Evolutionary conservation across 305 asterid species (phyloP).

Genomic region (Euphrasia arctica): DNA sequence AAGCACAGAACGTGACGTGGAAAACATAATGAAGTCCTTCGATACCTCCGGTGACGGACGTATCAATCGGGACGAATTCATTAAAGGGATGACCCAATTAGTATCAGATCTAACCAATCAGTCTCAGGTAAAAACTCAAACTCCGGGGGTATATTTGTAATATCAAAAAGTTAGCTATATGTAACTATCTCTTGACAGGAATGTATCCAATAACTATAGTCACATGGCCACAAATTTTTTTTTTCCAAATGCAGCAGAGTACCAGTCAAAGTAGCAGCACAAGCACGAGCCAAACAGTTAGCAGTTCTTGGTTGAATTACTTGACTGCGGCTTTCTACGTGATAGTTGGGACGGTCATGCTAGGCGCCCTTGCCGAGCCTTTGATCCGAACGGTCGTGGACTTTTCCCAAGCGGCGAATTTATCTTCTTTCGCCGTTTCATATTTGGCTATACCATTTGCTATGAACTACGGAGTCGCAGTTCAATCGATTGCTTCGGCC

Average conservation of each 20-base stretch:
- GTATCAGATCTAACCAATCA: conserved; percentile 31
- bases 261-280: conserved; percentile 27
- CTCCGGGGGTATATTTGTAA: not conserved
- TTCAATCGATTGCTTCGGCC: conserved; percentile 39
- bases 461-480: conserved; percentile 35
- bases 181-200: not conserved
- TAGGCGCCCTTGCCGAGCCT: conserved; percentile 34
- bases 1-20: conserved; percentile 34
- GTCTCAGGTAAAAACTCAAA: conserved; percentile 32
- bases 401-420: conserved; percentile 37
- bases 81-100: conserved; percentile 37
- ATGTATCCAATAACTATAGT: not conserved
- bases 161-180: not conserved
- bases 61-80: conserved; percentile 43
- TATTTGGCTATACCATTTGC: conserved; percentile 51
- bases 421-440: conserved; percentile 45
- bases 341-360: conserved; percentile 31
- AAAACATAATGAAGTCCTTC: conserved; percentile 36
- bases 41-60: conserved; percentile 44
- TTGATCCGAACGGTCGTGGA: conserved; percentile 30
- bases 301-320: conserved; percentile 30
- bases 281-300: conserved; percentile 25
- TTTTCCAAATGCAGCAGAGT: conserved; percentile 38
- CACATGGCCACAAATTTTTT: not conserved
- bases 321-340: conserved; percentile 35